Conservation (phyloP, 2,329 filamentous ascomycete genomes). For the Phialocephala subalpina region DNA sequence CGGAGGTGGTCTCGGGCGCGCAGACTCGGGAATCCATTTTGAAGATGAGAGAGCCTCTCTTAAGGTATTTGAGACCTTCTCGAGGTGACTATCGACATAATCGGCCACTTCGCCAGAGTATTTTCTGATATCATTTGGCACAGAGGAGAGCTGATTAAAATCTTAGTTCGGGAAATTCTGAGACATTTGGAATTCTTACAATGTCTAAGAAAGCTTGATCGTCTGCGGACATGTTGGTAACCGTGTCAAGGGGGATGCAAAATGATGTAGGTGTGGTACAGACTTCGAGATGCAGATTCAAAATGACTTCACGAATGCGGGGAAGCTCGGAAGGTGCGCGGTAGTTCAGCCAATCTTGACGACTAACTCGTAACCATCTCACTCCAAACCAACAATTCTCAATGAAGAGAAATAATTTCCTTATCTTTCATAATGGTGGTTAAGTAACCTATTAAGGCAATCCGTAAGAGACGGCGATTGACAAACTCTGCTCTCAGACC, state of each 20-base stretch:
- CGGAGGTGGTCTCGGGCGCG: slow-evolving; percentile 66
- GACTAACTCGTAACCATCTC: not conserved
- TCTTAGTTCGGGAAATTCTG: slow-evolving; percentile 15
- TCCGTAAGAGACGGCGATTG: not conserved
- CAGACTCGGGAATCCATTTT: slow-evolving; percentile 75
- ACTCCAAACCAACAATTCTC: not conserved
- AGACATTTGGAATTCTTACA: slow-evolving; percentile 57
- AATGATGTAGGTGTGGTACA: slow-evolving; percentile 6
- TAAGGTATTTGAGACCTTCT: slow-evolving; percentile 74
- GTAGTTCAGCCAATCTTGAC: slow-evolving; percentile 2
- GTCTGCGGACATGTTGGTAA: slow-evolving; percentile 74
- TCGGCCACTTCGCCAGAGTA: slow-evolving; percentile 80
- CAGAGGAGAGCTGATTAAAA: slow-evolving; percentile 57
- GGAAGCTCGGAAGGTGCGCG: slow-evolving; percentile 4
- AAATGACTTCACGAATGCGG: not conserved
- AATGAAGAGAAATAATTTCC: not conserved
- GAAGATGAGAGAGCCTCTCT: slow-evolving; percentile 73
- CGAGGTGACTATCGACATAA: slow-evolving; percentile 82
- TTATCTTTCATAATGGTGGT: not conserved
- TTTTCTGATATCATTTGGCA: slow-evolving; percentile 71
- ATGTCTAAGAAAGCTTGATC: slow-evolving; percentile 81
- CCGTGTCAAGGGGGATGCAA: slow-evolving; percentile 14
- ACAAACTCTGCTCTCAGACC: slow-evolving; percentile 2
- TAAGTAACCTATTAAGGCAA: not conserved
- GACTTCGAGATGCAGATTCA: not conserved